phyloP scores from a whole-genome alignment of 2,329 filamentous ascomycete species.

The Hypomyces rosellus region DNA sequence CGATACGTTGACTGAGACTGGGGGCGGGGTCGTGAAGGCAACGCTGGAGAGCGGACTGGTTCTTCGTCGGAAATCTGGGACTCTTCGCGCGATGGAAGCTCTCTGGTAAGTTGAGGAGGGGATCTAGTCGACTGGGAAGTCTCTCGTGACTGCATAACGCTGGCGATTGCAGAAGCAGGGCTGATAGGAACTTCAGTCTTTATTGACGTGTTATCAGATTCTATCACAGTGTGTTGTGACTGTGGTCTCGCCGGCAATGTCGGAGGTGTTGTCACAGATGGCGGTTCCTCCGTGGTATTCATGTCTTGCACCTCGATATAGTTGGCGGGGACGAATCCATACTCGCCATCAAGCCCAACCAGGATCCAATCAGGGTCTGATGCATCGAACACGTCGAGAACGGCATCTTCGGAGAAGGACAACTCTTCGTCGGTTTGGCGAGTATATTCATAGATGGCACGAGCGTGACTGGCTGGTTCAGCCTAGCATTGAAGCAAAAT shows the following conservation, averaged over 20 bases:
- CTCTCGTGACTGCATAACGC: slow-evolving; percentile 45
- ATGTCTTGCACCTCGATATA: slow-evolving; percentile 72
- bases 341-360: slow-evolving; percentile 77
- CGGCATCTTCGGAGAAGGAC: slow-evolving; percentile 84
- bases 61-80: slow-evolving; percentile 24
- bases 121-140: slow-evolving; percentile 25
- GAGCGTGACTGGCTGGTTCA: slow-evolving; percentile 54
- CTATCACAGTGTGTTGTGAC: slow-evolving; percentile 25
- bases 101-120: slow-evolving; percentile 21
- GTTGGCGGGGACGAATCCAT: slow-evolving; percentile 90
- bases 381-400: slow-evolving; percentile 78
- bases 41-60: slow-evolving; percentile 28
- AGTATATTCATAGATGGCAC: slow-evolving; percentile 96
- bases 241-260: slow-evolving; percentile 38
- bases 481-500: background rate
- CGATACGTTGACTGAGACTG: slow-evolving; percentile 5
- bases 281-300: slow-evolving; percentile 35
- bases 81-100: slow-evolving; percentile 21
- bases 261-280: slow-evolving; percentile 32
- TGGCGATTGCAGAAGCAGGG: slow-evolving; percentile 50
- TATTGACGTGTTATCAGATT: slow-evolving; percentile 16
- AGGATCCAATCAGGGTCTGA: slow-evolving; percentile 96
- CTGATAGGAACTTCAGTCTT: slow-evolving; percentile 44
- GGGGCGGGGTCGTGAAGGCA: slow-evolving; percentile 31
- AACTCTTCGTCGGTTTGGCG: slow-evolving; percentile 97